Evolutionary conservation across 164 flowering plant genomes (phyloP).

Genomic region (Piper betle): DNA sequence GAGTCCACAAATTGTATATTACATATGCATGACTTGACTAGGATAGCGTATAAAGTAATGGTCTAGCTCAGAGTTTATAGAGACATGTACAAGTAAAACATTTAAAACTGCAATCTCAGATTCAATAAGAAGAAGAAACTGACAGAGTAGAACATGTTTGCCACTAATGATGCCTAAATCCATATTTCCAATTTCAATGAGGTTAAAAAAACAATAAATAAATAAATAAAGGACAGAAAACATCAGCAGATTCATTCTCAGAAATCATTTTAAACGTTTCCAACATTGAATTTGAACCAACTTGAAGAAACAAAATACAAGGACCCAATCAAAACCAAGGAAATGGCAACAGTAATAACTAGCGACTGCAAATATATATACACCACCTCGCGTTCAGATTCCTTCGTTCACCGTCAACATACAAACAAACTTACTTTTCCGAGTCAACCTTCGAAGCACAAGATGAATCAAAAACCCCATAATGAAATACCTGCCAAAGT

Average conservation of each 20-base stretch:
- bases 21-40: too few species aligned
- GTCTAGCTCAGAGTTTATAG: too few species aligned
- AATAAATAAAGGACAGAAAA: background rate
- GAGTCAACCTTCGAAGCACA: slow-evolving; percentile 15
- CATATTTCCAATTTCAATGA: too few species aligned
- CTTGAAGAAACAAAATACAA: background rate
- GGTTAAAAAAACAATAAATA: too few species aligned
- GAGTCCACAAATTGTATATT: too few species aligned
- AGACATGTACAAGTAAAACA: too few species aligned
- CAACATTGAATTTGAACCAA: background rate
- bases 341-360: background rate
- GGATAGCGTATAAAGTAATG: too few species aligned
- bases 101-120: too few species aligned
- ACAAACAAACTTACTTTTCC: slow-evolving; percentile 39
- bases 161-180: too few species aligned
- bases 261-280: background rate
- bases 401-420: slow-evolving; percentile 53
- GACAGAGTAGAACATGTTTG: too few species aligned
- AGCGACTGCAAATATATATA: background rate
- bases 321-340: background rate
- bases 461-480: slow-evolving; percentile 38
- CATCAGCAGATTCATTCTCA: background rate
- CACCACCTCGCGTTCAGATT: slow-evolving; percentile 81
- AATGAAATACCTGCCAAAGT: slow-evolving; percentile 50
- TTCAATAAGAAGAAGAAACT: too few species aligned